Evolutionary conservation across 176 grass and related monocot genomes (phyloP).

Genomic region (Rhynchospora tenuis): DNA sequence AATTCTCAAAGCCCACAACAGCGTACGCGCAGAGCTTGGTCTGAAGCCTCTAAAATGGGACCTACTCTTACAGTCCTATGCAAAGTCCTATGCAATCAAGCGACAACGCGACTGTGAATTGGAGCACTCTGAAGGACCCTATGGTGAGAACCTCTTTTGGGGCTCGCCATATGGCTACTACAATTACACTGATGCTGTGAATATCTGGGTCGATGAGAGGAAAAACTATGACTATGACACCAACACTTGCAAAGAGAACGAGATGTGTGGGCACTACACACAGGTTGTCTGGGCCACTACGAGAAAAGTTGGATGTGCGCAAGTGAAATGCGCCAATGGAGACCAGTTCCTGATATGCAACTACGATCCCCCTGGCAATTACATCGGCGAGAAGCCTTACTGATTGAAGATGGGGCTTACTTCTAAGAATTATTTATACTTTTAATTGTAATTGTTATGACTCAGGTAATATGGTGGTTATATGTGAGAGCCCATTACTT

Average conservation of each 20-base stretch:
- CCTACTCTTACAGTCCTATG: slow-evolving; percentile 16
- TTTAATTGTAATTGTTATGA: not conserved
- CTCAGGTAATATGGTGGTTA: not conserved
- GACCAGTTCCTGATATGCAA: slow-evolving; percentile 25
- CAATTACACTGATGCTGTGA: slow-evolving; percentile 13
- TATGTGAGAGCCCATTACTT: not conserved
- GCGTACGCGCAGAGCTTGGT: not conserved
- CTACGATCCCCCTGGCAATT: slow-evolving; percentile 32
- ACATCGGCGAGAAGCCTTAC: slow-evolving; percentile 15
- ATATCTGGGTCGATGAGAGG: slow-evolving; percentile 16
- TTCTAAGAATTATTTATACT: not conserved
- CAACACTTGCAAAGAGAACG: slow-evolving; percentile 18
- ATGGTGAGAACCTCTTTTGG: slow-evolving; percentile 36
- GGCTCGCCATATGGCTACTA: not conserved
- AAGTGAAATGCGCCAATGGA: slow-evolving; percentile 4
- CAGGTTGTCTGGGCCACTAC: slow-evolving; percentile 31
- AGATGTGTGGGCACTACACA: slow-evolving; percentile 37
- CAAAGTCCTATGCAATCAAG: not conserved
- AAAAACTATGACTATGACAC: slow-evolving; percentile 24
- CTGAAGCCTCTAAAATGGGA: slow-evolving; percentile 27
- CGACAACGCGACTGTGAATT: slow-evolving; percentile 20
- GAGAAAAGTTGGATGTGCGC: not conserved
- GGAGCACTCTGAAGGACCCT: slow-evolving; percentile 29
- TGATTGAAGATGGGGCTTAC: not conserved
- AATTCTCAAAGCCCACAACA: slow-evolving; percentile 25